A percentile compares a stretch with the other conserved stretches of the same genome.
These are phyloP conservation scores for Globisporangium acanthophoron DNA, from an alignment of 352 stramenopile genomes.

Conservation along the genomic window DNA sequence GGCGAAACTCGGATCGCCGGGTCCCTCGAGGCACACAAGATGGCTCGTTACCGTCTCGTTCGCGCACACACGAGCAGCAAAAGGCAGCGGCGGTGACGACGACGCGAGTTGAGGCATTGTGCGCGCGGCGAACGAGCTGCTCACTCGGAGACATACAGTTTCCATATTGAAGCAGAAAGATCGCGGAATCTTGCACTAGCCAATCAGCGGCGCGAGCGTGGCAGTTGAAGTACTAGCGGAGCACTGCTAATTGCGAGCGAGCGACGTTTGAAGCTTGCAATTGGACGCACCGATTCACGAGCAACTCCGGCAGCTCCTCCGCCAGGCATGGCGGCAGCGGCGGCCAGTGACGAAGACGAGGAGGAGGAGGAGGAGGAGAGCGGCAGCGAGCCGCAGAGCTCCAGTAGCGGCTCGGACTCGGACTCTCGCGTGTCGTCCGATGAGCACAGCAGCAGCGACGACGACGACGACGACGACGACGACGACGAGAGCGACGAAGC, in stretches of 20 bases:
- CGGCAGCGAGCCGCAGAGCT: background rate
- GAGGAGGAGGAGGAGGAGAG: constrained; percentile 19
- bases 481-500: constrained; percentile 9
- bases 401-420: constrained; percentile 2
- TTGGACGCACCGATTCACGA: no score
- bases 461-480: constrained; percentile 10
- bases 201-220: constrained; percentile 6
- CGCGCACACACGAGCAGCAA: no score
- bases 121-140: background rate
- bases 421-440: background rate
- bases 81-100: no score
- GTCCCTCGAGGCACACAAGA: no score
- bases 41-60: no score
- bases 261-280: no score
- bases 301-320: no score
- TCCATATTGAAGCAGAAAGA: constrained; percentile 14
- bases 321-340: no score
- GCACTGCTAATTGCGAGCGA: background rate
- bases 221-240: constrained; percentile 2
- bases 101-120: background rate
- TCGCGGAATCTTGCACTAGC: constrained; percentile 8
- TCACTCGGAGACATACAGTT: background rate
- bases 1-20: no score
- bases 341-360: background rate
- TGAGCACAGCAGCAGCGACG: constrained; percentile 6